Percentiles rank a stretch among this genome's conserved stretches.
Evolutionary conservation across 2,329 filamentous ascomycete species (phyloP).

Genomic region (Colletotrichum phormii): DNA sequence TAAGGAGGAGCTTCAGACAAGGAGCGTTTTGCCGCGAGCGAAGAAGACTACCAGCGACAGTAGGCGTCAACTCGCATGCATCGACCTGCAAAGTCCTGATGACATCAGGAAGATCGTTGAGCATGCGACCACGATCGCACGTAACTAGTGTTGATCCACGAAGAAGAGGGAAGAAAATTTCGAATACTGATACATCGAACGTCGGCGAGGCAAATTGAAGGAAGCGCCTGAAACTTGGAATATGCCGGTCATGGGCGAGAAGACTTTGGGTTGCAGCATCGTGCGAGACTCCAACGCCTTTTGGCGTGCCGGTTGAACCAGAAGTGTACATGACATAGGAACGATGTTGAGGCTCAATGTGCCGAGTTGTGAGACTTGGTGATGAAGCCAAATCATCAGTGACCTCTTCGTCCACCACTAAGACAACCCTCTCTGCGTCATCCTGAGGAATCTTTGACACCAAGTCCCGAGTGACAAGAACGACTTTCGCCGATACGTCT

Average conservation of each 20-base stretch:
- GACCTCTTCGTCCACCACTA: slow-evolving; percentile 49
- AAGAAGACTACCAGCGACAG: slow-evolving; percentile 83
- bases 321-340: slow-evolving; percentile 92
- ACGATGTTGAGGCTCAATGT: neutral
- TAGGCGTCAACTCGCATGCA: slow-evolving; percentile 89
- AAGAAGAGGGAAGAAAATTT: slow-evolving; percentile 90
- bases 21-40: slow-evolving; percentile 76
- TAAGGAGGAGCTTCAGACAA: slow-evolving; percentile 76
- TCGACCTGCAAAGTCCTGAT: slow-evolving; percentile 78
- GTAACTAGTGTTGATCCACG: slow-evolving; percentile 79
- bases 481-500: slow-evolving; percentile 78
- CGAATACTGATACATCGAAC: slow-evolving; percentile 95
- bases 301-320: slow-evolving; percentile 88
- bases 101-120: slow-evolving; percentile 78
- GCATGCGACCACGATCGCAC: slow-evolving; percentile 75
- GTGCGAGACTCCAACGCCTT: slow-evolving; percentile 88
- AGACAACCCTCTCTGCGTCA: slow-evolving; percentile 43
- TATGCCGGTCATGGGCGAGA: slow-evolving; percentile 81
- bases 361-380: slow-evolving; percentile 63
- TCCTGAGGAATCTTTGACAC: slow-evolving; percentile 51
- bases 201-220: slow-evolving; percentile 93
- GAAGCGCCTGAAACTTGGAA: slow-evolving; percentile 82
- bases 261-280: slow-evolving; percentile 83
- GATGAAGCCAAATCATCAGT: neutral
- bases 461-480: slow-evolving; percentile 72